Conservation (phyloP, 768 basidiomycete species). For the Kwoniella pini region DNA sequence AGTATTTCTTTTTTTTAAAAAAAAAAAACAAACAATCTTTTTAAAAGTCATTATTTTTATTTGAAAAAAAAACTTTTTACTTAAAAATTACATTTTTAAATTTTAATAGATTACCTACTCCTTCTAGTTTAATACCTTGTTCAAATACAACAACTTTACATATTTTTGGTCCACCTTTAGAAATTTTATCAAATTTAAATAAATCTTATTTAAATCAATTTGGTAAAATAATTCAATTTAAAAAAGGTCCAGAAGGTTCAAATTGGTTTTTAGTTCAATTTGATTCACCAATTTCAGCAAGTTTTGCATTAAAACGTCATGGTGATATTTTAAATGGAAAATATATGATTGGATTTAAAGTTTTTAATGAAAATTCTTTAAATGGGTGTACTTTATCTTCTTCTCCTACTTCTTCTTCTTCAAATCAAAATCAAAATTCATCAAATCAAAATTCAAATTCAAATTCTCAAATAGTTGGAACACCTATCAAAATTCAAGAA, state of each 20-base stretch:
- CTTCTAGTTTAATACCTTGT: slow-evolving; percentile 29
- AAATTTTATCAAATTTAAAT: slow-evolving; percentile 23
- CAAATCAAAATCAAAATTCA: too few relatives aligned
- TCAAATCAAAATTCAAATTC: not conserved
- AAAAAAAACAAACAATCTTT: slow-evolving; percentile 1
- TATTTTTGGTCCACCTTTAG: slow-evolving; percentile 43
- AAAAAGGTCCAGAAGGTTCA: slow-evolving; percentile 38
- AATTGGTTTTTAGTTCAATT: slow-evolving; percentile 45
- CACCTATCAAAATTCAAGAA: slow-evolving; percentile 20
- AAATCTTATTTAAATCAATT: slow-evolving; percentile 28
- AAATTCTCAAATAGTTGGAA: slow-evolving; percentile 10
- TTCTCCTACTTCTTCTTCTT: too few relatives aligned
- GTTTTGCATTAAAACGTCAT: slow-evolving; percentile 35
- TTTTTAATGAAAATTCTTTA: slow-evolving; percentile 9
- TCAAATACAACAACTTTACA: slow-evolving; percentile 36
- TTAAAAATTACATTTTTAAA: not conserved
- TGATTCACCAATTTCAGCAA: slow-evolving; percentile 25
- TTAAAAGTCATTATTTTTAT: too few relatives aligned
- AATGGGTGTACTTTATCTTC: slow-evolving; percentile 12
- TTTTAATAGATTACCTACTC: slow-evolving; percentile 16
- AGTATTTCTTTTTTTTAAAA: not conserved
- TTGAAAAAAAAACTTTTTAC: too few relatives aligned
- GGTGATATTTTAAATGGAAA: slow-evolving; percentile 44
- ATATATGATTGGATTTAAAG: slow-evolving; percentile 44
- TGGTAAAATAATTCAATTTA: slow-evolving; percentile 33